Base-by-base conservation (phyloP, 2,329 filamentous ascomycete genomes). In the Monilinia laxa region DNA sequence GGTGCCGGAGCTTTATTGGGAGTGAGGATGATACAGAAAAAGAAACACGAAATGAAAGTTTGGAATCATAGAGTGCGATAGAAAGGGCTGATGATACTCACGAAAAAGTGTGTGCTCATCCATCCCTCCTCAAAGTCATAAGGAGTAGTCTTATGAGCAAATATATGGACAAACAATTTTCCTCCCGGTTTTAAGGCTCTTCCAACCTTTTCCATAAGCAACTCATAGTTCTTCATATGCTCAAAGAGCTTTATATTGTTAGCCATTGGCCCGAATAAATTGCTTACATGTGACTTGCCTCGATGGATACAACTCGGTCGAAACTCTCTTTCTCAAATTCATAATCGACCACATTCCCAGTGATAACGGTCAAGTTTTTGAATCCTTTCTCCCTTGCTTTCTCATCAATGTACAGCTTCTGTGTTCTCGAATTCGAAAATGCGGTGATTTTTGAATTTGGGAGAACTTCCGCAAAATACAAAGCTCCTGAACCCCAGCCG, bases 151-250 rank as follows among this genome's bases (percentile, higher is more conserved):
- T 81, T 83, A 76, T 91, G 87, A 47, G 81, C 81, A 73, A 91
- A 90, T 64, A 89, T 85, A 71, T 91, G 88, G 66, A 90, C 85
- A 72, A 91, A 90, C 18, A 90, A 79, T 77, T 90, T 89, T 5
- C 88, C 89, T 1, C 81, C 80, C 0, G 86, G 83, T 70, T 84
- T 87, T 64, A 91, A 78, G 3, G 87, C 82, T 40, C 82, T 79
- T 4, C 81, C 74, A 20, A 90, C 78, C 76, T 91, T 91, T 54
- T 82, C 81, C 79, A 91, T 84, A 31, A 91, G 82, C 16, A 86
- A 78, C 69, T 88, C 83, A 76, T 91, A 90, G 76, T 91, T 91
- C 76, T 91, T 91, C 88, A 91, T 90, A 76, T 91, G 89, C 75
- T 91, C 88, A 73, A 91, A 90, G 16, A 91, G 81, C 81, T 90